phyloP scores from a whole-genome alignment of 2,329 filamentous ascomycete species.

The Camillea tinctor region DNA sequence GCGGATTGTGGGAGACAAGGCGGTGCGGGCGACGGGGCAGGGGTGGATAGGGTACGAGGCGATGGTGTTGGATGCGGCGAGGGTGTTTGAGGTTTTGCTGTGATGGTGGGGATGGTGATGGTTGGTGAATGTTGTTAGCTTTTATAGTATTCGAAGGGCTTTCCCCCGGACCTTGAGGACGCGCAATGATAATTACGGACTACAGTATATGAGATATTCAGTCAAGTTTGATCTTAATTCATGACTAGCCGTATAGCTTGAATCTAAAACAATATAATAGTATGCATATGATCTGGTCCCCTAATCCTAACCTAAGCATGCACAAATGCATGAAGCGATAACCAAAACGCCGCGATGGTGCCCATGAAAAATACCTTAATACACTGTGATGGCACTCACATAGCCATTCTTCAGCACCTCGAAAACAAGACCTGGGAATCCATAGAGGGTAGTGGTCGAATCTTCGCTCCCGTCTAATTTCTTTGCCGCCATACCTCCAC shows the following conservation, averaged over 20 bases:
- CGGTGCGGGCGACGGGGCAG: constrained; percentile 12
- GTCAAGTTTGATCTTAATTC: background rate
- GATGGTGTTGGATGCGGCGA: constrained; percentile 16
- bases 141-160: background rate
- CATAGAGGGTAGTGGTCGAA: constrained; percentile 79
- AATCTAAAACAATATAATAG: background rate
- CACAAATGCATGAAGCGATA: background rate
- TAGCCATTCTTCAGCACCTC: constrained; percentile 92
- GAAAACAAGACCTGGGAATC: constrained; percentile 91
- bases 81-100: constrained; percentile 15
- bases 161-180: background rate
- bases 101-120: constrained; percentile 4
- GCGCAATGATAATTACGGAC: background rate
- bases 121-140: background rate
- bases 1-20: constrained; percentile 2
- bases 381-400: constrained; percentile 86
- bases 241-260: background rate
- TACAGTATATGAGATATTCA: background rate
- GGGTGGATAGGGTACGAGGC: constrained; percentile 17
- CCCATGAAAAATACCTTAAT: constrained; percentile 47
- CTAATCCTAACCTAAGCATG: background rate
- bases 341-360: background rate
- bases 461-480: constrained; percentile 55
- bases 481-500: constrained; percentile 46
- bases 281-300: background rate